These are phyloP conservation scores for Nakazawaea peltata DNA, from an alignment of 805 yeast genomes.

Conservation along the genomic window DNA sequence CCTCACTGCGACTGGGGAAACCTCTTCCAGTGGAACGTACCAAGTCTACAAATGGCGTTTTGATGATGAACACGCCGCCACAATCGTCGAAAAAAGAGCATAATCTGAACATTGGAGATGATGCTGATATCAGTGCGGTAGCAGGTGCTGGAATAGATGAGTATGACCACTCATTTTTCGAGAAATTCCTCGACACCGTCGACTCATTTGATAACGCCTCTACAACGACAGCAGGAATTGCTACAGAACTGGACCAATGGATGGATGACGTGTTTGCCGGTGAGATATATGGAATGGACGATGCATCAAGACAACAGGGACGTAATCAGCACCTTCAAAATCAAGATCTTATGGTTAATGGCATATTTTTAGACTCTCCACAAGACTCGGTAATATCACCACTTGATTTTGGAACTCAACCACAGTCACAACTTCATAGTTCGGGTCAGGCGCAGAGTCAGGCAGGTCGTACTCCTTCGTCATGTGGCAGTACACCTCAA, in stretches of 20 bases:
- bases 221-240: background rate
- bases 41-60: too few relatives aligned
- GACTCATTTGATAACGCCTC: too few relatives aligned
- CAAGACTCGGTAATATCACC: conserved; percentile 10
- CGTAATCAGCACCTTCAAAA: background rate
- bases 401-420: conserved; percentile 5
- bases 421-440: too few relatives aligned
- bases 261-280: conserved; percentile 8
- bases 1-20: too few relatives aligned
- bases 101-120: too few relatives aligned
- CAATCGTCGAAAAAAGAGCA: background rate
- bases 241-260: conserved; percentile 8
- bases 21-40: too few relatives aligned
- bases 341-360: conserved; percentile 3
- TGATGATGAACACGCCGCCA: background rate
- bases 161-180: too few relatives aligned
- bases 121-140: too few relatives aligned
- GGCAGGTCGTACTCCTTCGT: background rate
- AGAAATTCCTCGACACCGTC: too few relatives aligned
- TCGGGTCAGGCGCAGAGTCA: background rate
- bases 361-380: conserved; percentile 6
- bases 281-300: conserved; percentile 4
- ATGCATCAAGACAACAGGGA: background rate
- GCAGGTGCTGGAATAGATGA: too few relatives aligned
- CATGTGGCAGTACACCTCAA: background rate